phyloP scores from a whole-genome alignment of 306 rosid species.

The Vachellia pachyceras region DNA sequence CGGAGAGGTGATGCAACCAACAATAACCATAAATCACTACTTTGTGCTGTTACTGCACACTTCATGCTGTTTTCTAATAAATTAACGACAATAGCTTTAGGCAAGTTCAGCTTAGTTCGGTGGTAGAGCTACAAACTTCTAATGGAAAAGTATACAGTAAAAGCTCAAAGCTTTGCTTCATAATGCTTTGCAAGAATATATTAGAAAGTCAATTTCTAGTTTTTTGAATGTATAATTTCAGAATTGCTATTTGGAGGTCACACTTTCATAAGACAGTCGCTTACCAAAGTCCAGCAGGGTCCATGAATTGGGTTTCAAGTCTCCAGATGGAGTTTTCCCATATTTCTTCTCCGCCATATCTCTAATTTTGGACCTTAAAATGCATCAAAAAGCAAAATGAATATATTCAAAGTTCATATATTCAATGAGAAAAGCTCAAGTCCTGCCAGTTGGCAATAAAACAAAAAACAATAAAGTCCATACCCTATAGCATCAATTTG shows the following conservation, averaged over 20 bases:
- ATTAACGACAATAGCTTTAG: neutral
- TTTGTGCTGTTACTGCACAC: neutral
- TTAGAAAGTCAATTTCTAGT: neutral
- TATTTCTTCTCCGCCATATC: slow-evolving; percentile 89
- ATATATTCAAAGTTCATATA: slow-evolving; percentile 7
- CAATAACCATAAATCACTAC: neutral
- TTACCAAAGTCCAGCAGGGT: slow-evolving; percentile 87
- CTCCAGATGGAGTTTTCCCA: slow-evolving; percentile 80
- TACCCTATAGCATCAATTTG: slow-evolving; percentile 91
- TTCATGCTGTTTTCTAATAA: slow-evolving; percentile 7
- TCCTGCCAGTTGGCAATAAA: slow-evolving; percentile 21
- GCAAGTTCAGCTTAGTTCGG: slow-evolving; percentile 7
- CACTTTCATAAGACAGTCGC: slow-evolving; percentile 31
- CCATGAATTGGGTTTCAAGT: slow-evolving; percentile 94
- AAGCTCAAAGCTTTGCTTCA: slow-evolving; percentile 1
- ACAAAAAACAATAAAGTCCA: slow-evolving; percentile 31
- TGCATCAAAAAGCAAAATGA: slow-evolving; percentile 32
- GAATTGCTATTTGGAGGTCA: slow-evolving; percentile 4
- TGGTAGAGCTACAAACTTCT: slow-evolving; percentile 1
- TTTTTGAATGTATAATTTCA: neutral
- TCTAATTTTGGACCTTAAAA: slow-evolving; percentile 74
- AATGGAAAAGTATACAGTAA: slow-evolving; percentile 4
- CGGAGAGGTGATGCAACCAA: neutral
- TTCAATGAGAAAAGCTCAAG: slow-evolving; percentile 26
- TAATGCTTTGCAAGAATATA: neutral